A percentile compares a stretch with the other conserved stretches of the same genome.
These are phyloP conservation scores for Scopulariopsis brevicaulis DNA, from an alignment of 2,329 filamentous ascomycete genomes.

Conservation along the genomic window DNA sequence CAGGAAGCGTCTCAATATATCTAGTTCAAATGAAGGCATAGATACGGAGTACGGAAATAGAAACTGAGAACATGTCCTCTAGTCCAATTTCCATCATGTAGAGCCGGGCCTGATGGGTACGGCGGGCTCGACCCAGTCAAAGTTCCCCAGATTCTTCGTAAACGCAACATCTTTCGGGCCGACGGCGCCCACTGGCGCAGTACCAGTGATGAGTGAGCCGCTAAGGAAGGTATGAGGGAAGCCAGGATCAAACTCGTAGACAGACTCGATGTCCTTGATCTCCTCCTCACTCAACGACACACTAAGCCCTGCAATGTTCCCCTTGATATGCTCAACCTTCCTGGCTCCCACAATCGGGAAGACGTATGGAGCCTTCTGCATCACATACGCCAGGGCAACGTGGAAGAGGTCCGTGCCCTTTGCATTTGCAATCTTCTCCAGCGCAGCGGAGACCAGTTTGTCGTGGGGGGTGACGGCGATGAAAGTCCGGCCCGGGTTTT, in stretches of 20 bases:
- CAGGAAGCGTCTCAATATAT: too few relatives aligned
- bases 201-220: too few relatives aligned
- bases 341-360: constrained; percentile 41
- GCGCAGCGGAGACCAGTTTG: constrained; percentile 43
- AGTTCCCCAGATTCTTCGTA: not conserved
- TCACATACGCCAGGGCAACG: constrained; percentile 33
- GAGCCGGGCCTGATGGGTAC: not conserved
- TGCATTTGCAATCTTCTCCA: constrained; percentile 33
- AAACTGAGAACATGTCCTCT: too few relatives aligned
- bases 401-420: constrained; percentile 47
- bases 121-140: not conserved
- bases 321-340: constrained; percentile 37
- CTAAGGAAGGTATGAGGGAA: not conserved
- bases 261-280: constrained; percentile 39
- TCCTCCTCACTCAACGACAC: constrained; percentile 38
- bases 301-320: constrained; percentile 43
- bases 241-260: constrained; percentile 40
- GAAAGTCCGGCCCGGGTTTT: constrained; percentile 22
- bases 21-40: too few relatives aligned
- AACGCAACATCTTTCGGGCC: not conserved
- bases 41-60: too few relatives aligned
- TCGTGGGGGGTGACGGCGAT: constrained; percentile 44
- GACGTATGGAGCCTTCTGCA: constrained; percentile 22
- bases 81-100: too few relatives aligned
- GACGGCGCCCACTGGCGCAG: not conserved